Evolutionary conservation across 2,329 filamentous ascomycete species (phyloP).

Genomic region (Pochonia chlamydosporia): DNA sequence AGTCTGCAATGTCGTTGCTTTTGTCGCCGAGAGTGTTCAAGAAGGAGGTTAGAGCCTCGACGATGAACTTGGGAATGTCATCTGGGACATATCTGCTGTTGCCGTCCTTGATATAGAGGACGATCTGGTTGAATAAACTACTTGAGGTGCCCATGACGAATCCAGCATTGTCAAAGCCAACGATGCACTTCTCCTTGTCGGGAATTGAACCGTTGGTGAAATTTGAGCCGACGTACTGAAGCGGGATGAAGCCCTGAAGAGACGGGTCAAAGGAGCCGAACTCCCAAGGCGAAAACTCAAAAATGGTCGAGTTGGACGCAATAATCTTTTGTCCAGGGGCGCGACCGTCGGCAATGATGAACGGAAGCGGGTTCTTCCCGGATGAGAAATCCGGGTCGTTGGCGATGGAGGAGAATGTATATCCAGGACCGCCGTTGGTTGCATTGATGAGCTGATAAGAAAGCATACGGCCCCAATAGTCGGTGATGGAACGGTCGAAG

Average conservation of each 20-base stretch:
- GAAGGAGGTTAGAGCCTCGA: constrained; percentile 42
- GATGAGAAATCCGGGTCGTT: constrained; percentile 35
- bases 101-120: constrained; percentile 59
- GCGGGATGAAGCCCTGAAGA: constrained; percentile 53
- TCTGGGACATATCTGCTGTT: constrained; percentile 44
- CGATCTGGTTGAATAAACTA: constrained; percentile 67
- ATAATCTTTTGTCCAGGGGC: constrained; percentile 37
- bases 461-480: constrained; percentile 86
- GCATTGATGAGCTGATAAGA: constrained; percentile 80
- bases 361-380: constrained; percentile 40
- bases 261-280: constrained; percentile 59
- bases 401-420: constrained; percentile 71
- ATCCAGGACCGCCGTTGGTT: constrained; percentile 64
- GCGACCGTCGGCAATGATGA: constrained; percentile 44
- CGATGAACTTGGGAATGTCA: constrained; percentile 33
- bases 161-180: constrained; percentile 72
- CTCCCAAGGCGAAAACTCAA: constrained; percentile 62
- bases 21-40: constrained; percentile 49
- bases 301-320: constrained; percentile 53
- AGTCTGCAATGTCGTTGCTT: constrained; percentile 72
- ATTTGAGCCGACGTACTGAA: constrained; percentile 53
- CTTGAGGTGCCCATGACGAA: constrained; percentile 80
- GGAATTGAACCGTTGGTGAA: constrained; percentile 44
- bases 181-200: constrained; percentile 39
- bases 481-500: constrained; percentile 64